Evolutionary conservation across 2,329 filamentous ascomycete species (phyloP).

Genomic region (Zarea fungicola): DNA sequence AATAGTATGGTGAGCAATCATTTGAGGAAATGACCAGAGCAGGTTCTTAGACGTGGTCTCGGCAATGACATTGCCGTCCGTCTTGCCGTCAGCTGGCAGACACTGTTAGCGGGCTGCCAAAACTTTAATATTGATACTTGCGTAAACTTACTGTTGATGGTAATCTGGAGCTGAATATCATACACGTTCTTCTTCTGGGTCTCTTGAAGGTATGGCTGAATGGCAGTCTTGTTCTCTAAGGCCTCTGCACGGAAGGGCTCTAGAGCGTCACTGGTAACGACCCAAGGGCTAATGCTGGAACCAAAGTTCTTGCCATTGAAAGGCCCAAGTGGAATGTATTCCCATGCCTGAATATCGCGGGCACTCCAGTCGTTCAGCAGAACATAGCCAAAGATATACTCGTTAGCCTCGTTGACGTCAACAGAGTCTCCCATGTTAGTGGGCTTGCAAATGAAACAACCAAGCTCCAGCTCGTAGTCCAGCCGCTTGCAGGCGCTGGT

Average conservation of each 20-base stretch:
- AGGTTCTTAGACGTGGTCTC: conserved; percentile 32
- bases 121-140: background rate
- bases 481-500: conserved; percentile 56
- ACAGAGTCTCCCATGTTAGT: conserved; percentile 66
- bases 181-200: conserved; percentile 32
- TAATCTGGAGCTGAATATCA: conserved; percentile 34
- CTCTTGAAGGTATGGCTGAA: conserved; percentile 51
- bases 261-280: conserved; percentile 56
- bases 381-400: conserved; percentile 66
- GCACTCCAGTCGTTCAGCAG: conserved; percentile 62
- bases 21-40: conserved; percentile 71
- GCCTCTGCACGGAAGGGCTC: conserved; percentile 22
- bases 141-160: conserved; percentile 33
- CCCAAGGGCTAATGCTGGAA: conserved; percentile 58
- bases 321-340: conserved; percentile 58
- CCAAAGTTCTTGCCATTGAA: conserved; percentile 58
- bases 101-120: background rate
- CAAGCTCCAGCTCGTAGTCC: conserved; percentile 75
- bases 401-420: conserved; percentile 59
- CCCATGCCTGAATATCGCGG: conserved; percentile 56
- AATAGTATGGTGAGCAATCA: conserved; percentile 70
- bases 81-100: conserved; percentile 12
- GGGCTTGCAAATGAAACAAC: conserved; percentile 63
- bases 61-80: conserved; percentile 10
- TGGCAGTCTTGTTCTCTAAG: conserved; percentile 28